Base-by-base conservation (phyloP, 768 basidiomycete genomes). In the Peribolospora kevripleyi region DNA sequence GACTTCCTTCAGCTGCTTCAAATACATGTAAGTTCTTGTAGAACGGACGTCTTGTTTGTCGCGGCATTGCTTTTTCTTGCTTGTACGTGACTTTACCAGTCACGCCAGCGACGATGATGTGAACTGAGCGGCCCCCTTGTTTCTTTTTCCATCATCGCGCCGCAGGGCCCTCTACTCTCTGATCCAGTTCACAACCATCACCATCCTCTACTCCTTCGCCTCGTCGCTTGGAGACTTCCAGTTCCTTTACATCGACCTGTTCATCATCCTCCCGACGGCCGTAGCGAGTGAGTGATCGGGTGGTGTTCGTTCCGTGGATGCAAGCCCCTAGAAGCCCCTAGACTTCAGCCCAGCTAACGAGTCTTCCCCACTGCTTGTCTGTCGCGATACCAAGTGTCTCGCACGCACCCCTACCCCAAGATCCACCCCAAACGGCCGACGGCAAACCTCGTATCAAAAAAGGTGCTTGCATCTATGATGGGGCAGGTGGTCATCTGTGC, bases 1-100 rank as follows among this genome's bases (percentile, higher is more conserved):
- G 53, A 97, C 93, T 1, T 91, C 87, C 66, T 98, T 98, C 69
- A 90, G 87, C 61, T 97, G 91, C 70, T 98, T 98, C 78, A 98
- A 98, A 69, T 98, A 95, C 64, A 98, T 98, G 91, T 90, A 62
- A 68, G 84, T 72, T 42, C 4, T 25, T 25, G 25, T 25, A 25
- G 14, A 3, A 13, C 4, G 41, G 40, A 9, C 42, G 39, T n/a
- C 25, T 48, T 10, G 46, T 42, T 46, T 46, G 51, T 25, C n/a
- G 7, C 38, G 8, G 40, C 41, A 36, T 48, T 36, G 6, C 1
- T 11, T 9, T 14, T 9, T 6, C 38, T 36, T 5, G 39, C 42
- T 61, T 59, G 46, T 65, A 52, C 51, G 53, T 54, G 48, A 46
- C 53, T 3, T 51, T 42, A 46, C 6, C n/a, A 1, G 42, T 54